Percentiles rank a stretch among this genome's conserved stretches.
Evolutionary conservation across 2,329 filamentous ascomycete genomes (phyloP).

Genomic region (Diaporthe longicolla): DNA sequence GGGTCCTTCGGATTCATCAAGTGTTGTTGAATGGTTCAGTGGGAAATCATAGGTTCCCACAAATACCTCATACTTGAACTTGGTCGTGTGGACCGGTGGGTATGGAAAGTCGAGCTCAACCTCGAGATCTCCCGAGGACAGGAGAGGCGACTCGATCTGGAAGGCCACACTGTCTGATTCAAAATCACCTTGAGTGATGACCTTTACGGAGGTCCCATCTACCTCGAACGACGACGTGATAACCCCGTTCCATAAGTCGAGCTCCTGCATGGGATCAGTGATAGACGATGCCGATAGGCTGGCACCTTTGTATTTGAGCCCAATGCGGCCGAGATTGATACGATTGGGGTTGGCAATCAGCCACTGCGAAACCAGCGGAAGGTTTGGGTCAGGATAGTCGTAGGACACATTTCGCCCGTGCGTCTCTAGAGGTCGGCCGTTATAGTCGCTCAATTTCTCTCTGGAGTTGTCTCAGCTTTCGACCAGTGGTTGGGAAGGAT

Average conservation of each 20-base stretch:
- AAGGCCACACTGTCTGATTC: slow-evolving; percentile 16
- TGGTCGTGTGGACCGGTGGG: slow-evolving; percentile 55
- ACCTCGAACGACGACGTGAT: slow-evolving; percentile 7
- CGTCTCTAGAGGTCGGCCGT: slow-evolving; percentile 51
- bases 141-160: slow-evolving; percentile 42
- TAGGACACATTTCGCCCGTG: slow-evolving; percentile 57
- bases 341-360: slow-evolving; percentile 64
- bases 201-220: not conserved
- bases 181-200: slow-evolving; percentile 14
- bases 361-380: slow-evolving; percentile 62
- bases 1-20: slow-evolving; percentile 37
- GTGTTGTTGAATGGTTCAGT: slow-evolving; percentile 55
- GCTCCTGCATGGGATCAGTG: not conserved
- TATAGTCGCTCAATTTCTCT: slow-evolving; percentile 50
- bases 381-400: slow-evolving; percentile 53
- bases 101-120: slow-evolving; percentile 61
- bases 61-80: slow-evolving; percentile 61
- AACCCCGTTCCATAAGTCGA: not conserved
- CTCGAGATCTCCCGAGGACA: slow-evolving; percentile 51
- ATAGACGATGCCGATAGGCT: slow-evolving; percentile 48
- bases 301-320: slow-evolving; percentile 53
- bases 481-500: not conserved
- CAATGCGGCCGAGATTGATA: slow-evolving; percentile 59
- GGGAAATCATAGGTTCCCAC: slow-evolving; percentile 58
- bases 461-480: slow-evolving; percentile 40